A percentile compares a stretch with the other conserved stretches of the same genome.
Conservation (phyloP, 1,284 basidiomycete species). For the Xerocomus amazonicus region DNA sequence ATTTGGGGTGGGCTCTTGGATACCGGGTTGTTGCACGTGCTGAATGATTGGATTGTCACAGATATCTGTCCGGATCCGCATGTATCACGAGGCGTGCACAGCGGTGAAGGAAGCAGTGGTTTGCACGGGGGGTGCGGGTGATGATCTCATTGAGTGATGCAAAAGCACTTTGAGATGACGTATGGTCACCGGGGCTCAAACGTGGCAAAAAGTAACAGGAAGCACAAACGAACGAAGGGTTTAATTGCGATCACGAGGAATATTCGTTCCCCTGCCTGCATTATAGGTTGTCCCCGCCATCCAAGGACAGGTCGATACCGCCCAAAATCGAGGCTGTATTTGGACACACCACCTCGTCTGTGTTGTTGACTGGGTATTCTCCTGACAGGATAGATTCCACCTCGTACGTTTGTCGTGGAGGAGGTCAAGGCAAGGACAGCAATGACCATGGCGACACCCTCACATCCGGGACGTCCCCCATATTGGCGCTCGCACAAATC, state of each 20-base stretch:
- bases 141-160: slow-evolving; percentile 17
- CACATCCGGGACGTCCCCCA: slow-evolving; percentile 1
- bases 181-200: slow-evolving; percentile 3
- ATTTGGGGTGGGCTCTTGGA: slow-evolving; percentile 46
- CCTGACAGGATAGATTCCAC: neutral
- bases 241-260: neutral
- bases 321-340: neutral
- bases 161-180: slow-evolving; percentile 13
- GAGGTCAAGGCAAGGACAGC: neutral
- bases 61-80: slow-evolving; percentile 28
- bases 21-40: neutral
- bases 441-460: neutral
- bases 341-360: neutral
- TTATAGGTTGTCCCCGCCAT: neutral
- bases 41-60: neutral
- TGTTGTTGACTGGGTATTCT: neutral
- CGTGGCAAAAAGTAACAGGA: neutral
- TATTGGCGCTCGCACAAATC: slow-evolving; percentile 35
- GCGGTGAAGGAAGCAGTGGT: slow-evolving; percentile 18
- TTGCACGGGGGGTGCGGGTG: slow-evolving; percentile 19
- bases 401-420: slow-evolving; percentile 3
- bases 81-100: slow-evolving; percentile 17
- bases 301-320: neutral
- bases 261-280: slow-evolving; percentile 6
- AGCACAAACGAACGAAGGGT: neutral